Evolutionary conservation across 345 rosid genomes (phyloP).

Genomic region (Eucalyptus virginea): DNA sequence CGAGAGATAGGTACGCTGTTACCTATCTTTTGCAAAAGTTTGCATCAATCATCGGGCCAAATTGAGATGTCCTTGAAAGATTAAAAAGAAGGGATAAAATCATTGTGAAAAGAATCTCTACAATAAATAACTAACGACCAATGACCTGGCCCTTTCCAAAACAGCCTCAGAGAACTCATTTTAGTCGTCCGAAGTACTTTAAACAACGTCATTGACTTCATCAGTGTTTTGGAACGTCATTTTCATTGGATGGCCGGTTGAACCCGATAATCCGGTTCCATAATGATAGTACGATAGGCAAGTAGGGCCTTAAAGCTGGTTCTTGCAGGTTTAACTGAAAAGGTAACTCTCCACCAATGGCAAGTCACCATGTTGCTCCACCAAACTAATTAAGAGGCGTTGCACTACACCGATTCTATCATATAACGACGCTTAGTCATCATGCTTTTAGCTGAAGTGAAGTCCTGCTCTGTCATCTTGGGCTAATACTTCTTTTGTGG

Average conservation of each 20-base stretch:
- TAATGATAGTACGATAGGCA: background rate
- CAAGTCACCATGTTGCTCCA: background rate
- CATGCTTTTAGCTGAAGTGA: background rate
- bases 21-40: background rate
- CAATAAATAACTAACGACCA: background rate
- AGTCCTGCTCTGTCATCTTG: background rate
- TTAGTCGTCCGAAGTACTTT: background rate
- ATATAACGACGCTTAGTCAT: background rate
- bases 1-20: no score
- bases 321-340: background rate
- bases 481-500: background rate
- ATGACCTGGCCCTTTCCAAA: background rate
- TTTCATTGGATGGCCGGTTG: background rate
- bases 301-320: background rate
- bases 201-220: background rate
- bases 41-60: background rate
- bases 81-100: background rate
- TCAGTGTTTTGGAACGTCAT: background rate
- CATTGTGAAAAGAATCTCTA: background rate
- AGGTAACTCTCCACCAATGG: background rate
- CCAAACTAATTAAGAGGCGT: background rate
- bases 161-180: background rate
- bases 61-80: background rate
- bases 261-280: background rate
- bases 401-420: background rate